A percentile compares a stretch with the other conserved stretches of the same genome.
These are phyloP conservation scores for Hordeum marinum DNA, from an alignment of 176 grass and related monocot species.

Conservation along the genomic window DNA sequence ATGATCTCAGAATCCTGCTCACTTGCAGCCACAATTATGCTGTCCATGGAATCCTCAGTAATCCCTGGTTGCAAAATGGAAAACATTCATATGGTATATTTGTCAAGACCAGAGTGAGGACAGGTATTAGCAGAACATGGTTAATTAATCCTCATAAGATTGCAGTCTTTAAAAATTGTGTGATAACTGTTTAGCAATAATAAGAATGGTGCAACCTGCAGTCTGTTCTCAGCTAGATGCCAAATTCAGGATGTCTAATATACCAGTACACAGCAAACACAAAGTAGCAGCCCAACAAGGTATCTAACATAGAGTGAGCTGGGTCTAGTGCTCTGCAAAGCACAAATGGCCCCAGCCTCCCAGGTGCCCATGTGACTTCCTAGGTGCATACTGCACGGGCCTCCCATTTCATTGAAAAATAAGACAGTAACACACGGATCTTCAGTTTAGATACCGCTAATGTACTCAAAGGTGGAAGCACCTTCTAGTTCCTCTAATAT, in stretches of 20 bases:
- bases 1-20: slow-evolving; percentile 29
- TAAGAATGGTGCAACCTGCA: background rate
- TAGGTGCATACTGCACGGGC: background rate
- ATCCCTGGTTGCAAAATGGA: slow-evolving; percentile 27
- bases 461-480: background rate
- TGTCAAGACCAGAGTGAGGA: background rate
- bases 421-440: background rate
- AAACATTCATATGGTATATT: background rate
- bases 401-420: background rate
- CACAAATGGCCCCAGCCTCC: slow-evolving; percentile 5
- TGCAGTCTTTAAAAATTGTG: background rate
- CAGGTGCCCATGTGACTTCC: background rate
- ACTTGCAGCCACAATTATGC: slow-evolving; percentile 21
- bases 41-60: background rate
- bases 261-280: background rate
- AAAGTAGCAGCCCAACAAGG: background rate
- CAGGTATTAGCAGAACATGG: background rate
- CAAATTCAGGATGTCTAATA: slow-evolving; percentile 4
- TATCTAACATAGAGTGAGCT: background rate
- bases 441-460: background rate
- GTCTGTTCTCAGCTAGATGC: slow-evolving; percentile 16
- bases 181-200: background rate
- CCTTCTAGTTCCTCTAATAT: background rate
- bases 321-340: background rate
- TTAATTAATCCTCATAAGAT: background rate